phyloP scores from a whole-genome alignment of 2,329 filamentous ascomycete species.

The Fusarium stilboides region DNA sequence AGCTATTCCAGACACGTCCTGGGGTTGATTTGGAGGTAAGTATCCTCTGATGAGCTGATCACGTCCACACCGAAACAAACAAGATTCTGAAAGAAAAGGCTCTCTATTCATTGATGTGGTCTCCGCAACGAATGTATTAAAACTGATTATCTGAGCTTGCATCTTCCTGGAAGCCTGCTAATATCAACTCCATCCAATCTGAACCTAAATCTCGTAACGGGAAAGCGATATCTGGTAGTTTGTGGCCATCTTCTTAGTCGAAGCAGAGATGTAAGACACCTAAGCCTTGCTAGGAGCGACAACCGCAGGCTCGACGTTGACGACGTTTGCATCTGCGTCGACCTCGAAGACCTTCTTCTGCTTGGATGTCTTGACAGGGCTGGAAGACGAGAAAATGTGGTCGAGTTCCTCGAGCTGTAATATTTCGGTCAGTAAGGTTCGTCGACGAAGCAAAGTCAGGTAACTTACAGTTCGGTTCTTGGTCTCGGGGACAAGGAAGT shows the following conservation, averaged over 20 bases:
- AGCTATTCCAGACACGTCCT: no score
- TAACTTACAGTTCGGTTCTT: constrained; percentile 60
- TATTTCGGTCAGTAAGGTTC: neutral
- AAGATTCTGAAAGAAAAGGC: no score
- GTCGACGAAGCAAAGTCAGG: rapidly evolving
- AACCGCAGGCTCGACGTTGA: constrained; percentile 37
- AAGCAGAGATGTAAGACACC: rapidly evolving
- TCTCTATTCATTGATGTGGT: neutral
- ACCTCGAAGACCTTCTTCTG: constrained; percentile 44
- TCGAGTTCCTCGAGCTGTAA: constrained; percentile 47
- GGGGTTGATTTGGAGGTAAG: no score
- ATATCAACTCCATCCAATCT: constrained; percentile 6
- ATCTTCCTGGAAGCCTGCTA: neutral
- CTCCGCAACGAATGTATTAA: constrained; percentile 18
- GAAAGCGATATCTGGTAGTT: neutral
- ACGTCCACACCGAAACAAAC: no score
- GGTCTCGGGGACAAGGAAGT: constrained; percentile 67
- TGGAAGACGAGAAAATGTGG: constrained; percentile 42
- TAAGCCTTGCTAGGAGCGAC: constrained; percentile 13
- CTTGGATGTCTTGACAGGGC: constrained; percentile 41
- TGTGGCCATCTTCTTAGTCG: neutral
- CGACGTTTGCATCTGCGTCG: constrained; percentile 35
- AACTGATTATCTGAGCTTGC: constrained; percentile 5
- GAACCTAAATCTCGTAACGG: neutral
- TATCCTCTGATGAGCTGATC: no score